These are phyloP conservation scores for Aegle marmelos DNA, from an alignment of 345 rosid genomes.

Conservation along the genomic window DNA sequence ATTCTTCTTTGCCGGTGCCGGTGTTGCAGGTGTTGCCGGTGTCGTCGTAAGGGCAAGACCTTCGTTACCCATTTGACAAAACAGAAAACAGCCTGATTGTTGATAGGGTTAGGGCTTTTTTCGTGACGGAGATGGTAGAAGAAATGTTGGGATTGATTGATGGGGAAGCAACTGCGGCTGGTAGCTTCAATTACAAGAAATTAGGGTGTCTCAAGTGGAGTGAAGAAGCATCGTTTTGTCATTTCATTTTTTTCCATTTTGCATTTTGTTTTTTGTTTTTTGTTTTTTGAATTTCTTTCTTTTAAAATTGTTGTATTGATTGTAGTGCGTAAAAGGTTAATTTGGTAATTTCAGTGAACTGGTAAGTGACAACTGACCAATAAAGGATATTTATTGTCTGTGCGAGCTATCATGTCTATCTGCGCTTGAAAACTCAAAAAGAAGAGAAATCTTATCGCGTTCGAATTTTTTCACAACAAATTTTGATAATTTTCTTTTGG, in stretches of 20 bases:
- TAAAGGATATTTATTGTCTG: too few relatives aligned
- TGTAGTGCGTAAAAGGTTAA: background rate
- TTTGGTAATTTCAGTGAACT: background rate
- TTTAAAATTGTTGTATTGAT: background rate
- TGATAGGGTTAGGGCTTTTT: background rate
- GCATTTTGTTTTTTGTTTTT: background rate
- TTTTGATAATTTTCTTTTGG: background rate
- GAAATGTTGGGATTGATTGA: constrained; percentile 34
- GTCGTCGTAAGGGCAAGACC: background rate
- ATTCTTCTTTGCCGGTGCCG: constrained; percentile 11
- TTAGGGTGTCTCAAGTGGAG: constrained; percentile 1
- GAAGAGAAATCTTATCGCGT: background rate
- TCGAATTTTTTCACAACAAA: background rate
- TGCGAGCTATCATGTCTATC: too few relatives aligned
- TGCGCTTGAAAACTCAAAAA: background rate
- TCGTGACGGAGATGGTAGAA: background rate
- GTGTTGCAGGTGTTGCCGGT: background rate
- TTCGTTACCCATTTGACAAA: constrained; percentile 12
- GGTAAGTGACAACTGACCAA: background rate
- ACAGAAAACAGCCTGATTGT: background rate
- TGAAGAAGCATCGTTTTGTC: constrained; percentile 4
- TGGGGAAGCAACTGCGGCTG: constrained; percentile 41
- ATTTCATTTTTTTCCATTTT: constrained; percentile 6
- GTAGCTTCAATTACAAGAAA: constrained; percentile 86
- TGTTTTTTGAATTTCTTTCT: background rate